Base-by-base conservation (phyloP, 1,284 basidiomycete genomes). In the Moesziomyces antarcticus region DNA sequence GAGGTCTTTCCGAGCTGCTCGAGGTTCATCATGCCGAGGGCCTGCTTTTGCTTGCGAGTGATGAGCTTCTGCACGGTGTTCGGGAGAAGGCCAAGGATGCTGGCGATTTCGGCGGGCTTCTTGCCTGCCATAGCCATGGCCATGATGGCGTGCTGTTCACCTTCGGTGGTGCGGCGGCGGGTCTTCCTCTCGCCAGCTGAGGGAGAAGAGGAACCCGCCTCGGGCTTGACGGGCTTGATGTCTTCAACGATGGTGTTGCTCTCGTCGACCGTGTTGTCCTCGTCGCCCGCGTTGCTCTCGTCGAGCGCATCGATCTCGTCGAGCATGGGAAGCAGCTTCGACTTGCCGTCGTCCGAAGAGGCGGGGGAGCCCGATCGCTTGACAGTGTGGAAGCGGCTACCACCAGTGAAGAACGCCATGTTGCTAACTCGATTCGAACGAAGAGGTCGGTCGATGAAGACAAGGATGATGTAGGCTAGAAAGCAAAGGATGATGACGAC, bases 141-240 rank as follows among this genome's bases (percentile, higher is more conserved):
- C 10, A 54, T 20, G 48, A 68, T 68, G 20, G 48, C 47, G 21
- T 55, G 47, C 20, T 47, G 54, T 8, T 68, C 59, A 0, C 21
- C 20, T 2, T 61, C 50, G 40, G 51, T 44, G 3, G 56, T 62
- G 13, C 1, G 41, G 16, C 35, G 45, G 10, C 25, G 16, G 25
- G 45, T 22, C 44, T 7, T n/a, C 25, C 25, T n/a, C 8, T 42
- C 20, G 43, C 20, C 43, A 44, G 43, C 43, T 33, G 30, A 10
- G 30, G 30, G 30, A n/a, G 20, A n/a, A 13, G 20, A 21, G 41
- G 21, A n/a, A 2, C 13, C 1, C 18, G 33, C 25, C 43, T 53
- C 43, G 20, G 20, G 42, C 42, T 53, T 53, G 30, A 30, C 6
- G 16, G 43, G 9, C 33, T 45, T 44, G 44, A n/a, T 14, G 24